Percentiles rank a stretch among this genome's conserved stretches.
These are phyloP conservation scores for Cylindrotheca closterium DNA, from an alignment of 108 stramenopile genomes.

Conservation along the genomic window DNA sequence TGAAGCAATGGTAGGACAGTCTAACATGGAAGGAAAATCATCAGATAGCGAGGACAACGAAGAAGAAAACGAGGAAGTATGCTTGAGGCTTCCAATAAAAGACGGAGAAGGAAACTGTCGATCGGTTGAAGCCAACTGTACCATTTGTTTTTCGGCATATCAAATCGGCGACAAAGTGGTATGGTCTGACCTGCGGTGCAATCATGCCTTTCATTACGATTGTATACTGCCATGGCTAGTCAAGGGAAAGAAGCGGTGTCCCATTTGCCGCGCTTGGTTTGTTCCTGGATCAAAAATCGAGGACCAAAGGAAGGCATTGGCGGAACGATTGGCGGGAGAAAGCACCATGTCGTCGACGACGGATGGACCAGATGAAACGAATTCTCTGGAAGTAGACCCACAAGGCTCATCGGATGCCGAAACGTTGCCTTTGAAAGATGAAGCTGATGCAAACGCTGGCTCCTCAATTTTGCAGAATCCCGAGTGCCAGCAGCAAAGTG, in stretches of 20 bases:
- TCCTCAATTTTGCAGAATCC: too few species aligned
- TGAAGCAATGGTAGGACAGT: background rate
- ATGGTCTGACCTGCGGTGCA: slow-evolving; percentile 46
- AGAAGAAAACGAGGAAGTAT: slow-evolving; percentile 21
- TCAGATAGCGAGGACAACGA: background rate
- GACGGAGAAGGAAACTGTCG: slow-evolving; percentile 8
- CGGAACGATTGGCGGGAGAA: background rate
- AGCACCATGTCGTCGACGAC: too few species aligned
- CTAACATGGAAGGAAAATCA: background rate
- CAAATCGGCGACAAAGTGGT: slow-evolving; percentile 53
- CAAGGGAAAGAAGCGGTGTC: slow-evolving; percentile 69
- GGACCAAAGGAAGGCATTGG: slow-evolving; percentile 25
- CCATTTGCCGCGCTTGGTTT: slow-evolving; percentile 64
- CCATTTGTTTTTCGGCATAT: slow-evolving; percentile 62
- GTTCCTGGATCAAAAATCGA: slow-evolving; percentile 41
- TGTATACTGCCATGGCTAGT: slow-evolving; percentile 65
- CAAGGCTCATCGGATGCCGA: too few species aligned
- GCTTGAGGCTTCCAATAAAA: slow-evolving; percentile 12
- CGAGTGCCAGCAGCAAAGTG: too few species aligned
- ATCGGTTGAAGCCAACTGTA: slow-evolving; percentile 36
- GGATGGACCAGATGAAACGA: too few species aligned
- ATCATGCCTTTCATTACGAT: slow-evolving; percentile 70
- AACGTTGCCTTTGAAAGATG: too few species aligned
- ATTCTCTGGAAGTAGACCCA: too few species aligned
- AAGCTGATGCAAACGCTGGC: too few species aligned